A percentile compares a stretch with the other conserved stretches of the same genome.
phyloP scores from a whole-genome alignment of 192 early-diverging fungal species.

The Coemansia sp. region DNA sequence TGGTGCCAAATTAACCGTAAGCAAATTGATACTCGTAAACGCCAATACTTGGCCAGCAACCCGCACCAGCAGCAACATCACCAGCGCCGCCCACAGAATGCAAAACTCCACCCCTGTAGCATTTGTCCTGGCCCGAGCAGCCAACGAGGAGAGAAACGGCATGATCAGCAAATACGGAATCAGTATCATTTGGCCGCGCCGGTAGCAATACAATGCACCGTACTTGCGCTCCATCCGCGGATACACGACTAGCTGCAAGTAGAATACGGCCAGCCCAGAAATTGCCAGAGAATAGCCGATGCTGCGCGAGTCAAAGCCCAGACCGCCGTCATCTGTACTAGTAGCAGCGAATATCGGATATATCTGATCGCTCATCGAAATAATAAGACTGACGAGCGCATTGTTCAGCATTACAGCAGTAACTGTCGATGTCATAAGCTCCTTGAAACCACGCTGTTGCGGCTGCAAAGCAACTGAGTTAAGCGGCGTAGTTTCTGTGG shows the following conservation, averaged over 20 bases:
- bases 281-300: conserved; percentile 59
- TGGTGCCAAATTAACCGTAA: conserved; percentile 25
- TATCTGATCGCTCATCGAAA: conserved; percentile 16
- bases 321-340: neutral
- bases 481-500: conserved; percentile 17
- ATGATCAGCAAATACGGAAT: conserved; percentile 10
- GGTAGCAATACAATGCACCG: conserved; percentile 52
- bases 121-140: no score
- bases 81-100: conserved; percentile 32
- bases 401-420: conserved; percentile 18
- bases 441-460: neutral
- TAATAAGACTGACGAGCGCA: conserved; percentile 23
- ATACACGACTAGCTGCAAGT: conserved; percentile 57
- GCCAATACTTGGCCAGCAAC: conserved; percentile 18
- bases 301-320: conserved; percentile 27
- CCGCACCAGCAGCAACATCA: conserved; percentile 11
- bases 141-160: conserved; percentile 20
- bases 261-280: conserved; percentile 46
- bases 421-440: conserved; percentile 22
- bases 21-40: conserved; percentile 38
- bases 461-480: no score
- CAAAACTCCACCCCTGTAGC: neutral
- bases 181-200: conserved; percentile 18
- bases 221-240: conserved; percentile 45
- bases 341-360: conserved; percentile 49